Evolutionary conservation across 371 early-diverging fungal species (phyloP).

Genomic region (Apophysomyces elegans): DNA sequence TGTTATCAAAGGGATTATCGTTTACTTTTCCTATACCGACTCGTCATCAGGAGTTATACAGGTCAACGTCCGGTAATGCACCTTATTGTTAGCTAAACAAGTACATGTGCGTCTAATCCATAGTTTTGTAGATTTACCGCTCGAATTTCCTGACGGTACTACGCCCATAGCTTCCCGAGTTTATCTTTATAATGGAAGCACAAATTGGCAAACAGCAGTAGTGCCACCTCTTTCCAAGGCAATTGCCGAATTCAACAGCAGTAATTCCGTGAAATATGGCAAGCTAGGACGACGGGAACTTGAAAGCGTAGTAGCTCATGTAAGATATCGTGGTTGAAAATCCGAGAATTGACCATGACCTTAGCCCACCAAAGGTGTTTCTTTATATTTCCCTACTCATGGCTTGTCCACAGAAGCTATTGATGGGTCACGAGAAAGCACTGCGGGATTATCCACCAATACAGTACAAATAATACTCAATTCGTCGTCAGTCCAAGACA

Average conservation of each 20-base stretch:
- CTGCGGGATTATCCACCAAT: slow-evolving; percentile 27
- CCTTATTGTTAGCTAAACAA: too few relatives aligned
- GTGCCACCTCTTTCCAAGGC: slow-evolving; percentile 49
- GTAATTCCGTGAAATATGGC: slow-evolving; percentile 40
- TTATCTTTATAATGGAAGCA: slow-evolving; percentile 57
- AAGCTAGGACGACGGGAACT: slow-evolving; percentile 47
- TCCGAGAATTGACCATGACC: slow-evolving; percentile 17
- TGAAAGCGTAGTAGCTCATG: slow-evolving; percentile 58
- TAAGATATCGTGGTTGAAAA: slow-evolving; percentile 14
- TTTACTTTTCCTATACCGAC: slow-evolving; percentile 78
- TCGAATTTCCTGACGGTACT: slow-evolving; percentile 78
- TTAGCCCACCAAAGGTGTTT: slow-evolving; percentile 45
- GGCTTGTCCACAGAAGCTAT: slow-evolving; percentile 16
- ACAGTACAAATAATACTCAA: slow-evolving; percentile 49
- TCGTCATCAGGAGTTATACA: slow-evolving; percentile 53
- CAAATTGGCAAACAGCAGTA: slow-evolving; percentile 55
- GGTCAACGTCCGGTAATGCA: slow-evolving; percentile 42
- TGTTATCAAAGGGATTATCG: slow-evolving; percentile 59
- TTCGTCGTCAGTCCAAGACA: slow-evolving; percentile 66
- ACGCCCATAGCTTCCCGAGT: slow-evolving; percentile 72
- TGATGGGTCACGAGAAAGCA: slow-evolving; percentile 6
- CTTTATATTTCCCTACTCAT: slow-evolving; percentile 40
- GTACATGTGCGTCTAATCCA: too few relatives aligned
- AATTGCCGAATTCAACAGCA: slow-evolving; percentile 47
- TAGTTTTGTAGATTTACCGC: slow-evolving; percentile 56